These are phyloP conservation scores for Leccinum subtestaceum DNA, from an alignment of 768 basidiomycete species.

Conservation along the genomic window DNA sequence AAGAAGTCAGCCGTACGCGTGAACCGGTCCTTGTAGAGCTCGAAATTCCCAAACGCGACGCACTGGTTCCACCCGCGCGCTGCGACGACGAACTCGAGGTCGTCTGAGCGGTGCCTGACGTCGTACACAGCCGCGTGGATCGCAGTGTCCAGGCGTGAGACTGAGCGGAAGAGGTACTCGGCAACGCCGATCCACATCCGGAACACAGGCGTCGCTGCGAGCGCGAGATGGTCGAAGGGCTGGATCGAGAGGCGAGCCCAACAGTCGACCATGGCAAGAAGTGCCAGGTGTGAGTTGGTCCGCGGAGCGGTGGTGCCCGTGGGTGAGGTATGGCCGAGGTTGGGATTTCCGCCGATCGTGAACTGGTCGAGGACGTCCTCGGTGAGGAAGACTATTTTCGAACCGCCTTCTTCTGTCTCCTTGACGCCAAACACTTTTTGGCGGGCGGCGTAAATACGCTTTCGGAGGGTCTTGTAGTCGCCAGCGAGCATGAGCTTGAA, in stretches of 20 bases:
- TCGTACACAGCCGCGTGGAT: slow-evolving; percentile 75
- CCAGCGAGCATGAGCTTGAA: slow-evolving; percentile 91
- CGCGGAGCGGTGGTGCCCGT: slow-evolving; percentile 17
- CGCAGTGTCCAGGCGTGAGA: slow-evolving; percentile 59
- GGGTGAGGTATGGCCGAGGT: slow-evolving; percentile 11
- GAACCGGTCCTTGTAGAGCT: slow-evolving; percentile 81
- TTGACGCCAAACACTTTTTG: slow-evolving; percentile 70
- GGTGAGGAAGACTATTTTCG: slow-evolving; percentile 72
- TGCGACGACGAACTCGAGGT: slow-evolving; percentile 91
- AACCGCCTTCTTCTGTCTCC: slow-evolving; percentile 25
- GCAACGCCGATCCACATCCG: slow-evolving; percentile 96
- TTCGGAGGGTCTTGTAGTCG: slow-evolving; percentile 53
- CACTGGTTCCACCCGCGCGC: slow-evolving; percentile 96
- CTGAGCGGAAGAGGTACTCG: slow-evolving; percentile 86
- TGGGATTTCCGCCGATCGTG: slow-evolving; percentile 56
- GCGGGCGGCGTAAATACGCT: slow-evolving; percentile 71
- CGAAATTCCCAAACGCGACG: slow-evolving; percentile 88
- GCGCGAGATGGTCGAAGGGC: slow-evolving; percentile 85
- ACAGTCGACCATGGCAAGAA: slow-evolving; percentile 98
- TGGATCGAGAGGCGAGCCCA: slow-evolving; percentile 88
- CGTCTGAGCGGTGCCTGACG: slow-evolving; percentile 79
- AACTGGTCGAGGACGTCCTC: slow-evolving; percentile 88
- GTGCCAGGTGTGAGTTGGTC: slow-evolving; percentile 87
- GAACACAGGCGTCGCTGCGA: slow-evolving; percentile 96
- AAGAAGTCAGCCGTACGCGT: slow-evolving; percentile 80